Percentiles rank a stretch among this genome's conserved stretches.
These are phyloP conservation scores for Colletotrichum abscissum DNA, from an alignment of 2,329 filamentous ascomycete species.

Conservation along the genomic window DNA sequence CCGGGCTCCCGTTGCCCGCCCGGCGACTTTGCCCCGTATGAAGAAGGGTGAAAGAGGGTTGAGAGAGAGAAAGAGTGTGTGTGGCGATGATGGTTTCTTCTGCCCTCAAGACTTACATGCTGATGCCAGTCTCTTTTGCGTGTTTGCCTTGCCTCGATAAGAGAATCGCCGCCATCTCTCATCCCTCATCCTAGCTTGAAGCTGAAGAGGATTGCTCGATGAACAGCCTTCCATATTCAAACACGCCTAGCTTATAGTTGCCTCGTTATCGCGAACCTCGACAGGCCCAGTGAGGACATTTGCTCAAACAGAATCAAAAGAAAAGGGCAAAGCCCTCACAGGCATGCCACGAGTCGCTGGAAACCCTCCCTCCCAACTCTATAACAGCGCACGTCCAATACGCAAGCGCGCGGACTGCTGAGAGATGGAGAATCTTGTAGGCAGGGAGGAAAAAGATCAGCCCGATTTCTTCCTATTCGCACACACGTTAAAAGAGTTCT, in stretches of 20 bases:
- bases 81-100: neutral
- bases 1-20: neutral
- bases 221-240: neutral
- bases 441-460: neutral
- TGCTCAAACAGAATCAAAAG: neutral
- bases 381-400: neutral
- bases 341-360: neutral
- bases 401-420: neutral
- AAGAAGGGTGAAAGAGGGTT: too few species aligned
- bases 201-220: neutral
- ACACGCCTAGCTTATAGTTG: neutral
- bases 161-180: neutral
- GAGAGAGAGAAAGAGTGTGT: neutral
- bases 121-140: neutral
- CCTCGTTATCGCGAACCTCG: neutral
- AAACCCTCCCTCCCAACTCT: neutral
- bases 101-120: neutral
- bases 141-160: neutral
- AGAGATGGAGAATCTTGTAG: too few species aligned
- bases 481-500: neutral
- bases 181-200: neutral
- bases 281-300: neutral
- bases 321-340: neutral
- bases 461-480: neutral
- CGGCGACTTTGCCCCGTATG: conserved; percentile 1